Evolutionary conservation across 2,329 filamentous ascomycete species (phyloP).

Genomic region (Biscogniauxia mediterranea): DNA sequence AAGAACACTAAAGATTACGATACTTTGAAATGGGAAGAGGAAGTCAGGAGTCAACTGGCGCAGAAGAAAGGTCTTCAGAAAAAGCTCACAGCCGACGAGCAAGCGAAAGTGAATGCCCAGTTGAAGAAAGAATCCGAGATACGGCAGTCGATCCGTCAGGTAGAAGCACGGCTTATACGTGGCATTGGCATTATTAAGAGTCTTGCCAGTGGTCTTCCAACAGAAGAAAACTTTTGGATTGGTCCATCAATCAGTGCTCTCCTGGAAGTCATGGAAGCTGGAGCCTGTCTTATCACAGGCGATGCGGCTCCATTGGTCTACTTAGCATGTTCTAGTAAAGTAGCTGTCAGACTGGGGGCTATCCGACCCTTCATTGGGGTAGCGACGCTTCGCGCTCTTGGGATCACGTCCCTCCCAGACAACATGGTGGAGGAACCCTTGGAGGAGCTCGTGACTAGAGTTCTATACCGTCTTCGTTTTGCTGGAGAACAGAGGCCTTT

Average conservation of each 20-base stretch:
- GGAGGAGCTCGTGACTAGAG: conserved; percentile 78
- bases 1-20: conserved; percentile 96
- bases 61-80: conserved; percentile 88
- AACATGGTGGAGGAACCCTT: conserved; percentile 77
- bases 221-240: conserved; percentile 85
- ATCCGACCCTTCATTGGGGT: conserved; percentile 82
- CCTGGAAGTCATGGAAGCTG: conserved; percentile 72
- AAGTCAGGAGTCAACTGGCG: conserved; percentile 82
- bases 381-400: conserved; percentile 78
- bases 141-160: conserved; percentile 65
- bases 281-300: conserved; percentile 78
- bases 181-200: conserved; percentile 84
- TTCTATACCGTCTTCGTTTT: conserved; percentile 88
- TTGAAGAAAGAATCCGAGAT: conserved; percentile 83
- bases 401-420: conserved; percentile 68
- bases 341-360: conserved; percentile 70
- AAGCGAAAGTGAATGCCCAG: conserved; percentile 86
- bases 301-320: conserved; percentile 77
- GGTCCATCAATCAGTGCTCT: conserved; percentile 74
- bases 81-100: conserved; percentile 87
- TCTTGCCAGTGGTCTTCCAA: conserved; percentile 84
- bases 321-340: conserved; percentile 73
- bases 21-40: conserved; percentile 94
- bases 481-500: conserved; percentile 92
- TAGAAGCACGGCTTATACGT: conserved; percentile 71